Conservation (phyloP, 2,329 filamentous ascomycete species). For the Pezicula radicicola region DNA sequence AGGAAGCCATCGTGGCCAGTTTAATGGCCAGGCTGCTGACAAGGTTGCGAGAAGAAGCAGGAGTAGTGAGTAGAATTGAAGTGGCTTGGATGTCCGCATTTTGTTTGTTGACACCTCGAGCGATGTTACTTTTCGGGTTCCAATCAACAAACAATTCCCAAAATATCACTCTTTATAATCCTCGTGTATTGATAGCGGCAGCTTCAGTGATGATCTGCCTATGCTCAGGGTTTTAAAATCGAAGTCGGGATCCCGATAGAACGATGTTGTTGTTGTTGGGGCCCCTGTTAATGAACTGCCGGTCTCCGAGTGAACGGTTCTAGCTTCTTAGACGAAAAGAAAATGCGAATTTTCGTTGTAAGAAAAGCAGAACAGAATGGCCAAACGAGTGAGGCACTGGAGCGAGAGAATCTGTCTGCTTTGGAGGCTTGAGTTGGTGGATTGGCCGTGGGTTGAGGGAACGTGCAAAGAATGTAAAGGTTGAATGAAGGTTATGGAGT, state of each 20-base stretch:
- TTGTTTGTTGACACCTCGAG: slow-evolving; percentile 18
- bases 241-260: background rate
- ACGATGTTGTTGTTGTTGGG: background rate
- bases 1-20: slow-evolving; percentile 54
- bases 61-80: slow-evolving; percentile 45
- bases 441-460: too few relatives aligned
- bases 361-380: background rate
- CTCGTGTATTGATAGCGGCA: background rate
- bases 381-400: slow-evolving; percentile 23
- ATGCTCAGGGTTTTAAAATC: background rate
- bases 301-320: slow-evolving; percentile 3
- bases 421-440: too few relatives aligned
- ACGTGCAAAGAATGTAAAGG: too few relatives aligned
- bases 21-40: slow-evolving; percentile 37
- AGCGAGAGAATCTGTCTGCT: background rate
- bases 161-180: background rate
- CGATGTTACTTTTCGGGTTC: background rate
- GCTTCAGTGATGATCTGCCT: background rate
- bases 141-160: slow-evolving; percentile 1
- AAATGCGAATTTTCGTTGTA: background rate
- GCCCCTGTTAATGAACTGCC: background rate
- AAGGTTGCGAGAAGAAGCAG: slow-evolving; percentile 46
- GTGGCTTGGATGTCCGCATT: slow-evolving; percentile 49
- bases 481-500: too few relatives aligned
- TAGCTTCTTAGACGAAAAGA: background rate